These are phyloP conservation scores for Capsicum baccatum DNA, from an alignment of 257 asterid genomes.

Conservation along the genomic window DNA sequence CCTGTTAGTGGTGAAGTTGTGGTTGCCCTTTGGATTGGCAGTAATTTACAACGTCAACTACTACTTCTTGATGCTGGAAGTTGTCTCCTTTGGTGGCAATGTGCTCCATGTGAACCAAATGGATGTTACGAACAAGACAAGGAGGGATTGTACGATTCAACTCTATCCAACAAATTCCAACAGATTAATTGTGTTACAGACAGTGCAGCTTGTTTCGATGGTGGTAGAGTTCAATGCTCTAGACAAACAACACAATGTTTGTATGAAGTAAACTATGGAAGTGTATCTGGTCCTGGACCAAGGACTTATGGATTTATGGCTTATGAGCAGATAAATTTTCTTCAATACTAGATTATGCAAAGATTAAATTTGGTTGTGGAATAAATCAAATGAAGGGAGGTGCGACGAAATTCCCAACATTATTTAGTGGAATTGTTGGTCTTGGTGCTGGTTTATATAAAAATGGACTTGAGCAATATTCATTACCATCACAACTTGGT, in stretches of 20 bases:
- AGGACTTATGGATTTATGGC: not conserved
- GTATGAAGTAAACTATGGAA: not conserved
- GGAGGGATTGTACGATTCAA: not conserved
- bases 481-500: slow-evolving; percentile 24
- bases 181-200: slow-evolving; percentile 23
- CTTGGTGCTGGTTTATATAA: slow-evolving; percentile 14
- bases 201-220: not conserved
- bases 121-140: slow-evolving; percentile 4
- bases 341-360: slow-evolving; percentile 14
- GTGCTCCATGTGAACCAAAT: slow-evolving; percentile 24
- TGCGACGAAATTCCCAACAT: not conserved
- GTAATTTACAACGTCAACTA: slow-evolving; percentile 12
- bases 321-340: slow-evolving; percentile 11
- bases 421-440: slow-evolving; percentile 13
- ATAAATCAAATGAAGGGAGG: not conserved
- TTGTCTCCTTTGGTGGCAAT: slow-evolving; percentile 25
- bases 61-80: not conserved
- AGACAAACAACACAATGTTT: not conserved
- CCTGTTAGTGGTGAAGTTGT: not conserved
- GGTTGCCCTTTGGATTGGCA: slow-evolving; percentile 8
- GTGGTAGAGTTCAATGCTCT: not conserved
- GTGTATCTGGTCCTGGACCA: not conserved
- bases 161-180: not conserved
- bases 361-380: slow-evolving; percentile 22
- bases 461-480: slow-evolving; percentile 17